These are phyloP conservation scores for Cutaneotrichosporon mucoides DNA, from an alignment of 1,284 basidiomycete genomes.

Conservation along the genomic window DNA sequence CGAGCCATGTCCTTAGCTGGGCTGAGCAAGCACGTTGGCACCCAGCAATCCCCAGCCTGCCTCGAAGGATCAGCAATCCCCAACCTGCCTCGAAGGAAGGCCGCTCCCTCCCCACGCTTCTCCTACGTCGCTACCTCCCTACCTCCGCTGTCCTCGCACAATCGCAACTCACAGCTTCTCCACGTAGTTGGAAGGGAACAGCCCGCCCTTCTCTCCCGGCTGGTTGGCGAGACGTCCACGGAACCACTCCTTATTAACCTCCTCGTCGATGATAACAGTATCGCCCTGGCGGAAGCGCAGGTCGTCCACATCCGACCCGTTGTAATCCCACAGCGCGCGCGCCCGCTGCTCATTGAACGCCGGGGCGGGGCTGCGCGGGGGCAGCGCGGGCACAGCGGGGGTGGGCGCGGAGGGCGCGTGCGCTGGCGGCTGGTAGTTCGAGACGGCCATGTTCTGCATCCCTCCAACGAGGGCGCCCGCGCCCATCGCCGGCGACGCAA, in stretches of 20 bases:
- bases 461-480: neutral
- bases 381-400: neutral
- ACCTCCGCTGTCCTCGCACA: too few relatives aligned
- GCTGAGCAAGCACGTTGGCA: too few relatives aligned
- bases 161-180: slow-evolving; percentile 37
- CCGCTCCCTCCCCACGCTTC: too few relatives aligned
- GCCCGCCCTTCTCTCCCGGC: slow-evolving; percentile 30
- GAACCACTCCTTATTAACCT: slow-evolving; percentile 46
- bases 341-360: slow-evolving; percentile 17
- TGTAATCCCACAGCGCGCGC: slow-evolving; percentile 45
- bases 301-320: slow-evolving; percentile 39
- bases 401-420: neutral
- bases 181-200: slow-evolving; percentile 45
- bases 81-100: too few relatives aligned
- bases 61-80: too few relatives aligned
- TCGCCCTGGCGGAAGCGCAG: slow-evolving; percentile 41
- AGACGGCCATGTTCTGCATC: slow-evolving; percentile 4
- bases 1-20: too few relatives aligned
- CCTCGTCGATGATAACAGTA: slow-evolving; percentile 41
- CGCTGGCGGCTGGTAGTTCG: neutral
- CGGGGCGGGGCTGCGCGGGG: neutral
- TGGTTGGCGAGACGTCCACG: slow-evolving; percentile 37
- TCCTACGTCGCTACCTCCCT: too few relatives aligned
- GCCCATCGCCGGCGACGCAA: neutral
- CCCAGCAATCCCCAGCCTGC: too few relatives aligned